Conservation (phyloP, 73 alveolate species). For the Breviolum minutum region DNA sequence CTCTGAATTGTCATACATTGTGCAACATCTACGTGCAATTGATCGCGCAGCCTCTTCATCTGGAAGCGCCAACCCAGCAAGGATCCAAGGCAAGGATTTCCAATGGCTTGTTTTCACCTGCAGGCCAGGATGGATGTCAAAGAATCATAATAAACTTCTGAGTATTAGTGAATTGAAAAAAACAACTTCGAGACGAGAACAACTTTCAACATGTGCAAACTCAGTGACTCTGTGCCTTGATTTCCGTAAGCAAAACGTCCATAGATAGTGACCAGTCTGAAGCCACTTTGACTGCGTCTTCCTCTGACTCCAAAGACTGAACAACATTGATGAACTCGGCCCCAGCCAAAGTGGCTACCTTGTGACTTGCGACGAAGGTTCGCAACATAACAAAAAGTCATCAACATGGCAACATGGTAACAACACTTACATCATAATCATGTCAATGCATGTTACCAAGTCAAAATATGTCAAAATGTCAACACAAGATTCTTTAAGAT, state of each 20-base stretch:
- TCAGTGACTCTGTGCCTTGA: neutral
- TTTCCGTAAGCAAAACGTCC: neutral
- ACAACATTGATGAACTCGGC: neutral
- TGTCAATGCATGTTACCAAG: neutral
- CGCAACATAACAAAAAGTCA: neutral
- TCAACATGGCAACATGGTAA: neutral
- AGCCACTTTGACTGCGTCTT: neutral
- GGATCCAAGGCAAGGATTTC: neutral
- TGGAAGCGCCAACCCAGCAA: neutral
- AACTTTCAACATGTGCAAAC: too few relatives aligned
- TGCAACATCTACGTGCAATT: neutral
- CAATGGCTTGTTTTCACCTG: neutral
- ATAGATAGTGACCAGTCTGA: conserved; percentile 1
- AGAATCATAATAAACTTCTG: too few relatives aligned
- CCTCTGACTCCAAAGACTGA: neutral
- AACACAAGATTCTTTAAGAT: neutral
- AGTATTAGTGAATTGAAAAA: too few relatives aligned
- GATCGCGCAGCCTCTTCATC: conserved; percentile 1
- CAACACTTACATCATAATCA: neutral
- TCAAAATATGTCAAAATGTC: neutral
- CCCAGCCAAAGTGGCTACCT: conserved; percentile 35
- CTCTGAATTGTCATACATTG: neutral
- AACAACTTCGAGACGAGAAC: too few relatives aligned
- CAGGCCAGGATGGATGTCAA: too few relatives aligned
- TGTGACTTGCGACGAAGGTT: neutral